These are phyloP conservation scores for Psilocybe subaeruginosa DNA, from an alignment of 768 basidiomycete species.

Conservation along the genomic window DNA sequence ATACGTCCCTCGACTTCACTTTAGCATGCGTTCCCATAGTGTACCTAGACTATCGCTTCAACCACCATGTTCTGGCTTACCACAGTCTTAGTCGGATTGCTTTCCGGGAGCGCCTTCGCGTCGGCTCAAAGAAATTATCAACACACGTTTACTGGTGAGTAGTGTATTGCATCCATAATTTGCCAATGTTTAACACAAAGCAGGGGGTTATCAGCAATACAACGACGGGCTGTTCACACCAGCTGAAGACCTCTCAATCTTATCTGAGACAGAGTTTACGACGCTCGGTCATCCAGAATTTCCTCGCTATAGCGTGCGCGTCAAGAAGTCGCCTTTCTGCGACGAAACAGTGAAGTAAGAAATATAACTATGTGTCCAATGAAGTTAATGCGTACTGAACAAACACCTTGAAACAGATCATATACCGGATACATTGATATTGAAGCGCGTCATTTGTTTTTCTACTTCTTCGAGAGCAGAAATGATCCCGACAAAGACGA, in stretches of 20 bases:
- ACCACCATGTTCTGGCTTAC: neutral
- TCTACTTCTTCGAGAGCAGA: slow-evolving; percentile 81
- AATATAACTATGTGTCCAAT: slow-evolving; percentile 27
- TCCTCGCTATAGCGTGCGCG: slow-evolving; percentile 55
- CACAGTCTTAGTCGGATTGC: neutral
- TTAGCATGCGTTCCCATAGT: neutral
- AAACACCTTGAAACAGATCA: slow-evolving; percentile 31
- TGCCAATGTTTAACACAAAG: neutral
- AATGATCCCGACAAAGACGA: slow-evolving; percentile 61
- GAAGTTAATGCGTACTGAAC: no score
- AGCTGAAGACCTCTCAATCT: slow-evolving; percentile 31
- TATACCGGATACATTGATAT: slow-evolving; percentile 75
- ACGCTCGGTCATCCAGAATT: slow-evolving; percentile 50
- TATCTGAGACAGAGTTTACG: slow-evolving; percentile 39
- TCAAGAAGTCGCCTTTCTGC: slow-evolving; percentile 64
- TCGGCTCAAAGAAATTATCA: neutral
- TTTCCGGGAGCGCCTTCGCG: neutral
- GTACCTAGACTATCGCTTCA: neutral
- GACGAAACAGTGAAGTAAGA: slow-evolving; percentile 59
- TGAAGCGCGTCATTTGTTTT: slow-evolving; percentile 64
- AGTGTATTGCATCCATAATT: neutral
- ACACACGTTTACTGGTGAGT: neutral
- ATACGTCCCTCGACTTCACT: neutral
- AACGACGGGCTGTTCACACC: slow-evolving; percentile 37
- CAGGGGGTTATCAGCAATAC: slow-evolving; percentile 12